Evolutionary conservation across 2,329 filamentous ascomycete species (phyloP), one percentile per base, ranked within the genome.

Genomic region (Rutstroemia sp.): DNA sequence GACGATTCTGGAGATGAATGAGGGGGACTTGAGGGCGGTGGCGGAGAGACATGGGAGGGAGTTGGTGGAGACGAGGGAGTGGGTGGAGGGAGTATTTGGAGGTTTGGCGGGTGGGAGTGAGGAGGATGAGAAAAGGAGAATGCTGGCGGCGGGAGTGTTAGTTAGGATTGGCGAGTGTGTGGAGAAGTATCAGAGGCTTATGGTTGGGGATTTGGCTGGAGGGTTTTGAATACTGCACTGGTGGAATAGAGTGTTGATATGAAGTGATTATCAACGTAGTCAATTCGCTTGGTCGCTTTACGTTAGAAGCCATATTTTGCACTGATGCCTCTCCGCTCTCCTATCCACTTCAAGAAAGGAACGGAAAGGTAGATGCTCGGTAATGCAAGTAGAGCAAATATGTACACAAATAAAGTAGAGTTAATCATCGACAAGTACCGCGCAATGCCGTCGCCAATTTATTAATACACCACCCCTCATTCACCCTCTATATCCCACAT

Each of bases 61-160:
- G 69, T 74, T 97, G 21, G 78, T 95, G 51, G 92, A 97, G 77
- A 88, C 89, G 58, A 82, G 89, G 65, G 88, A 90, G 66, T 99
- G 94, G 94, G 87, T 89, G 1, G 79, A 83, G 45, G 77, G 77
- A 54, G 80, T 96, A 1, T 95, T 96, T 71, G 82, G 87, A 58
- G 75, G 75, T 6, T 17, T 65, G 25, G 56, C 59, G 3, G 46
- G 23, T 1, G 74, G 76, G 19, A 73, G 76, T 39, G 76, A 78
- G 46, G 87, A 96, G 68, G 89, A 94, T 69, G 88, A 88, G 58
- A 84, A 87, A 60, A 82, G 92, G 34, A 87, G 90, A 74, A 88
- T 84, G 74, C 67, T 94, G 65, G 86, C 88, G 4, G 89, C 89
- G 0, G 88, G 85, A 0, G 84, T 91, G 50, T 71, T 95, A 64